Evolutionary conservation across 495 filamentous ascomycete genomes (phyloP).

Genomic region (Cercophora samala): DNA sequence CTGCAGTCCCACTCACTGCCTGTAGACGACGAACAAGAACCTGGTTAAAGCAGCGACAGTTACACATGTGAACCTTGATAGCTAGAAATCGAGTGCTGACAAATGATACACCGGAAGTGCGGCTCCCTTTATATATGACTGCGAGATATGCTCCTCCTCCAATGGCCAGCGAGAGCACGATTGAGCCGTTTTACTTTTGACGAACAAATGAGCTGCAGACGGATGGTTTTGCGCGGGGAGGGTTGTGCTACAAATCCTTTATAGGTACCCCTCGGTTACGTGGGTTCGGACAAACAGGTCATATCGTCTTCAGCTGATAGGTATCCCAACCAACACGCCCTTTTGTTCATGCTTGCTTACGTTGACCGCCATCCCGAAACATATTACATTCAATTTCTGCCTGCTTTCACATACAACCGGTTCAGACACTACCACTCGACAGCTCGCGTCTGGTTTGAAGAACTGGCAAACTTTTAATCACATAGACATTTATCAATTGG

Average conservation of each 20-base stretch:
- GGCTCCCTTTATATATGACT: neutral
- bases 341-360: neutral
- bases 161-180: neutral
- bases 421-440: neutral
- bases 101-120: neutral
- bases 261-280: neutral
- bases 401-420: too few species aligned
- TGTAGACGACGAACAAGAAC: neutral
- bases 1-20: neutral
- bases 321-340: neutral
- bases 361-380: neutral
- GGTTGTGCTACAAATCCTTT: neutral
- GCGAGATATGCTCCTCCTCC: neutral
- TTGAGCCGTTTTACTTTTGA: neutral
- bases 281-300: neutral
- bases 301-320: neutral
- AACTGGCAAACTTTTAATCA: too few species aligned
- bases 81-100: neutral
- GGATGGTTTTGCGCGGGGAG: neutral
- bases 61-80: conserved; percentile 16
- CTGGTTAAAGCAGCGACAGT: neutral
- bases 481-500: neutral
- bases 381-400: neutral
- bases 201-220: neutral
- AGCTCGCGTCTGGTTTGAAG: neutral